Evolutionary conservation across 2,329 filamentous ascomycete species (phyloP).

Genomic region (Calonectria fujianensis): DNA sequence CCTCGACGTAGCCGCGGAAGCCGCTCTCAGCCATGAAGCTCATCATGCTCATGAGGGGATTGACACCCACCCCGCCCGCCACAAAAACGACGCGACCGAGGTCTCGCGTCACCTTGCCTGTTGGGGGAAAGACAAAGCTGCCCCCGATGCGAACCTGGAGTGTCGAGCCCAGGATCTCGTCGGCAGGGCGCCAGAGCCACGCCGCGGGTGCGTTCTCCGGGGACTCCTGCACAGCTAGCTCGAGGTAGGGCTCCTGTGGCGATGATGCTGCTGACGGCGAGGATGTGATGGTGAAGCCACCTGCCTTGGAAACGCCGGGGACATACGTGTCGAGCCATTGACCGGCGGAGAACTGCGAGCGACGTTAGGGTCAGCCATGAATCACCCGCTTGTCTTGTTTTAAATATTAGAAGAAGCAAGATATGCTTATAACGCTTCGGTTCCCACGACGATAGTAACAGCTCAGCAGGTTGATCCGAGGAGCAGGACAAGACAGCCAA

Average conservation of each 20-base stretch:
- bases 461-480: neutral
- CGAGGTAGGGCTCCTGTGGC: conserved; percentile 72
- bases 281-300: conserved; percentile 93
- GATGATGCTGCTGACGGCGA: conserved; percentile 75
- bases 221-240: conserved; percentile 86
- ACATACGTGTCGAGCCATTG: conserved; percentile 93
- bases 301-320: conserved; percentile 80
- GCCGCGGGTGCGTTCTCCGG: conserved; percentile 82
- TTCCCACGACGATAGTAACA: neutral
- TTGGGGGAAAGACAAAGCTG: conserved; percentile 86
- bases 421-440: neutral
- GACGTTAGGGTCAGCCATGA: neutral
- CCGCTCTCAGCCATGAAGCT: conserved; percentile 70
- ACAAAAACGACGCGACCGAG: conserved; percentile 81
- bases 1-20: conserved; percentile 66
- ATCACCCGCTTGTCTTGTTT: neutral
- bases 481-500: neutral
- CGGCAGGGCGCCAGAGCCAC: conserved; percentile 81
- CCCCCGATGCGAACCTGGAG: conserved; percentile 85
- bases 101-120: conserved; percentile 60
- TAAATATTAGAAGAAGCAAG: neutral
- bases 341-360: conserved; percentile 82
- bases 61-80: conserved; percentile 89
- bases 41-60: conserved; percentile 86
- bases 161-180: conserved; percentile 74